A percentile compares a stretch with the other conserved stretches of the same genome.
Conservation (phyloP, 2,329 filamentous ascomycete species). For the Trichoderma sp. region DNA sequence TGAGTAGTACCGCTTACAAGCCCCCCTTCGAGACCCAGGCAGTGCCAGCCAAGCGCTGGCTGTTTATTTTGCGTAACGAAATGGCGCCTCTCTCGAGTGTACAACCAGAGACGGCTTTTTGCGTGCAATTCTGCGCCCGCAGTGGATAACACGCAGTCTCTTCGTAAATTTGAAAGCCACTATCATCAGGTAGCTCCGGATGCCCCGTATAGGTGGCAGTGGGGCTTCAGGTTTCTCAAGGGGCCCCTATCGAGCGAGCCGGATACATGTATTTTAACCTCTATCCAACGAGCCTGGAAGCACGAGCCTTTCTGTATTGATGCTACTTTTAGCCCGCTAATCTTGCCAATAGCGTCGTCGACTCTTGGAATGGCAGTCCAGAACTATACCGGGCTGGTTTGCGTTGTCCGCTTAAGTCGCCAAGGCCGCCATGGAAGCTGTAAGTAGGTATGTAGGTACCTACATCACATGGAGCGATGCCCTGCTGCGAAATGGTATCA, state of each 20-base stretch:
- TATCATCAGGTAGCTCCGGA: slow-evolving; percentile 24
- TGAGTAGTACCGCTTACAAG: neutral
- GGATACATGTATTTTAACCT: neutral
- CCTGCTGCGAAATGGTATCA: neutral
- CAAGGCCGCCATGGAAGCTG: neutral
- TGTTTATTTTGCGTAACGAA: slow-evolving; percentile 1
- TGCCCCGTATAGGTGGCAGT: slow-evolving; percentile 12
- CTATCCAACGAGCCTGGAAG: neutral
- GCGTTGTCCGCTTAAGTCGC: neutral
- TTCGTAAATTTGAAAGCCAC: slow-evolving; percentile 20
- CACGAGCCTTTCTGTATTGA: neutral
- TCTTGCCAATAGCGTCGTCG: neutral
- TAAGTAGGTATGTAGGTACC: no score
- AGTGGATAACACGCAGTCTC: neutral
- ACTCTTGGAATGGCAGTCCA: slow-evolving; percentile 3
- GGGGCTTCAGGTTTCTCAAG: neutral
- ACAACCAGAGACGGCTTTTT: neutral
- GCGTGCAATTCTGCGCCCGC: slow-evolving; percentile 22
- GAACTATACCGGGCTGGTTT: neutral
- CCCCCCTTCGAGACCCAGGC: neutral
- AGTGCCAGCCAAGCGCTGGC: neutral
- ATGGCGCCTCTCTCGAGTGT: neutral
- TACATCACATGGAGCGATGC: neutral
- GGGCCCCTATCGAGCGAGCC: slow-evolving; percentile 10
- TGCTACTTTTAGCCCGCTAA: neutral